Base-by-base conservation (phyloP, 306 rosid species). In the Malus orientalis region DNA sequence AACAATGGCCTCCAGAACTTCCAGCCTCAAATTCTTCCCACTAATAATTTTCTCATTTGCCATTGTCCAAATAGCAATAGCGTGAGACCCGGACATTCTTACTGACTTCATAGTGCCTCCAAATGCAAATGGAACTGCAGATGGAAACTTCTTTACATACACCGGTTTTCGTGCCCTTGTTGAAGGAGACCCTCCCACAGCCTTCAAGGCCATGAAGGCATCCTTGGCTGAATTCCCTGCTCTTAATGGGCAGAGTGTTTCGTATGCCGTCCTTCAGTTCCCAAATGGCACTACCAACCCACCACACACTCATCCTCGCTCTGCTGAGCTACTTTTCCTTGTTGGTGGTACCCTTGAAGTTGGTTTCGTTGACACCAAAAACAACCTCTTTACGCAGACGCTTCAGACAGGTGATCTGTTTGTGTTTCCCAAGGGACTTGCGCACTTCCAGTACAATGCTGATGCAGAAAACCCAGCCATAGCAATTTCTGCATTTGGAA, bases 61-160 rank as follows among this genome's bases (percentile, higher is more conserved):
- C 54, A 38, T 85, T 18, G 10, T 76, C 27, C 44, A 65, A 74
- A 79, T 71, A 23, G 74, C 84, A 64, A 57, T 7, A 11, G 81
- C 85, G 0, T 69, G 68, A 29, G 68, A 89, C 25, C 83, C 91
- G 0, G 69, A 87, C 58, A 88, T 87, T 8, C 68, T 87, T 1
- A 32, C 81, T 0, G 88, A 89, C 72, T 87, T 80, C 77, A 23
- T 84, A 44, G 14, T 4, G n/a, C 91, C 82, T 1, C 73, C 63
- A 5, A 29, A 45, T 27, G 78, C 59, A 5, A 29, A 45, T 27
- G 78, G 45, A 18, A 13, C 18, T 16, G 11, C 58, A 4, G 80
- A 79, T n/a, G 85, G 78, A 1, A 75, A 45, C 60, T 89, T 16
- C 68, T 63, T 63, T 40, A 63, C 68, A 30, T 63, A 29, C 68